Evolutionary conservation across 345 rosid genomes (phyloP), one percentile per base, ranked within the genome.

Genomic region (Trapa incisa): DNA sequence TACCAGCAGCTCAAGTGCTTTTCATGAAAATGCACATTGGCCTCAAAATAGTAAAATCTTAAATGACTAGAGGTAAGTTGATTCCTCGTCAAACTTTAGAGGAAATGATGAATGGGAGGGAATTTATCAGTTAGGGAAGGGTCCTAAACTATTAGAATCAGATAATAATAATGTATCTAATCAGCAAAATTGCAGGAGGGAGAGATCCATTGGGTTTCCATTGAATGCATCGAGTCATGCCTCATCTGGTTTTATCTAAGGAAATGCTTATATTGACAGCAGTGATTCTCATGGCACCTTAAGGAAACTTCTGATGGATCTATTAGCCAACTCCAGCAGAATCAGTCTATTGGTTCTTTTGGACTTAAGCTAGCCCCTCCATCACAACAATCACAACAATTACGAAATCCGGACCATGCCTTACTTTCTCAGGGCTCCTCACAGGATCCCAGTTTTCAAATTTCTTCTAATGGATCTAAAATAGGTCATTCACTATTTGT

Each of bases 341-440:
- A 71, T 75, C 88, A 79, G 72, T 74, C 85, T 67, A 78, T 89
- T 70, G 69, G 80, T 74, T 79, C 96, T 70, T 86, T 86, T 79
- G 87, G 87, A 67, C 84, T 92, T 65, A 93, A 82, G 73, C 79
- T 90, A 71, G 96, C 79, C 50, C 97, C 89, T 35, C 91, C 98
- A 54, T 88, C 98, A 69, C 97, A 88, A 75, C 73, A 74, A 54
- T 88, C 98, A 69, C 97, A 88, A 75, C 73, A 74, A 71, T 74
- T 78, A 70, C 69, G 78, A 43, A 61, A 66, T 71, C 72, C 75
- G 61, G 85, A 80, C 65, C 75, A 62, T 61, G 43, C 70, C 14
- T 58, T 74, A 58, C 60, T 80, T 75, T 77, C 86, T 69, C 85
- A 69, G 73, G 76, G 74, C 64, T 71, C 80, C 47, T 70, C 77